Base-by-base conservation (phyloP, 108 stramenopile genomes). In the Aurantiochytrium sp. region DNA sequence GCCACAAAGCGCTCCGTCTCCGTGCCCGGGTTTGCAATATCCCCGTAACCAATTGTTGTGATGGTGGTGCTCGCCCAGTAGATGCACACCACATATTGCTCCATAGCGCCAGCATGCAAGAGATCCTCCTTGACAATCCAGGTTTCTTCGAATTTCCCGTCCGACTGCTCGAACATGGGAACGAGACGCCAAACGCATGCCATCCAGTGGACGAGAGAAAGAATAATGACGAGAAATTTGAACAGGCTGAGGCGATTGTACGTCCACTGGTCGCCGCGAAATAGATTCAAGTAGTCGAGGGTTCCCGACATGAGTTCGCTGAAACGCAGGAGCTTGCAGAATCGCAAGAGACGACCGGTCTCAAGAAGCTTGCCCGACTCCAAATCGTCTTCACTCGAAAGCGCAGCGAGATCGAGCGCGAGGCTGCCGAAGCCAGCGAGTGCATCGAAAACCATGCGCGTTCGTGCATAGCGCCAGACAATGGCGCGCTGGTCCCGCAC, bases 21-120 rank as follows among this genome's bases (percentile, higher is more conserved):
- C 5, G 92, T 92, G 59, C 90, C 28, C 35, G 93, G 92, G 43
- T 44, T 72, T 0, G 76, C 76, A 49, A 93, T 91, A 69, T 93
- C 93, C 0, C 93, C 93, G 88, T 92, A 93, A 45, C 93, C 93
- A 5, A 93, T 92, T 4, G 93, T 93, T 4, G 91, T 91, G 23
- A 93, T 72, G 16, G 93, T 93, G 16, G 90, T 88, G 87, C 91
- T 89, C 8, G 93, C 91, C 93, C 93, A 93, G 72, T 93, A 93
- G 60, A 92, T 57, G 8, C 59, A 43, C 5, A 91, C 88, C 25
- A 91, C 73, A 71, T 92, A 93, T 47, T 90, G 89, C 19, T 60
- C 72, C 18, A 35, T 53, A 4, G 76, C n/a, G 28, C 28, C 23
- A 12, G 45, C 76, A 16, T 47, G 51, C n/a, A 83, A 4, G 19